These are phyloP conservation scores for Kurtzmaniella quercitrusa DNA, from an alignment of 1,139 yeast genomes.

Conservation along the genomic window DNA sequence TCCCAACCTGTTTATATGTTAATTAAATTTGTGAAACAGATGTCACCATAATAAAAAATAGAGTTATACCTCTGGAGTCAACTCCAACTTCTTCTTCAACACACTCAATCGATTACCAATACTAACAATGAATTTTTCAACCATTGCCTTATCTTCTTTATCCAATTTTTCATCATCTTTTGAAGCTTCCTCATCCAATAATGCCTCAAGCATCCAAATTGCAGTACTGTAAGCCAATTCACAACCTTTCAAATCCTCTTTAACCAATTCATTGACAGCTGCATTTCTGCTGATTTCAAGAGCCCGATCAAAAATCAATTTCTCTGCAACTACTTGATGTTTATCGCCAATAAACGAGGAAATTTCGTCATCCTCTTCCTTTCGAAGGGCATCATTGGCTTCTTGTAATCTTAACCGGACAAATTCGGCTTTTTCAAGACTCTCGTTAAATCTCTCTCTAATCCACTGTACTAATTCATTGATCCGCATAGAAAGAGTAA, in stretches of 20 bases:
- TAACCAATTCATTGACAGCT: conserved; percentile 79
- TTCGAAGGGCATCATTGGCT: conserved; percentile 32
- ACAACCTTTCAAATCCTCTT: conserved; percentile 74
- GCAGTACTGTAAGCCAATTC: conserved; percentile 88
- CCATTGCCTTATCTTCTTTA: conserved; percentile 66
- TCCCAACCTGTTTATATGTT: not conserved
- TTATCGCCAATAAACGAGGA: conserved; percentile 8
- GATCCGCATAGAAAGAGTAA: conserved; percentile 42
- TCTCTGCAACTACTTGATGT: conserved; percentile 60
- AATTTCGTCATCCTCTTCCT: conserved; percentile 6
- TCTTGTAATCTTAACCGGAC: conserved; percentile 55
- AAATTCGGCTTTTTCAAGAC: conserved; percentile 83
- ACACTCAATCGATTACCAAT: conserved; percentile 66
- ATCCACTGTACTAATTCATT: conserved; percentile 91
- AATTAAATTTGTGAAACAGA: not conserved
- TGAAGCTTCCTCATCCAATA: conserved; percentile 52
- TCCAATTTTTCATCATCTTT: conserved; percentile 47
- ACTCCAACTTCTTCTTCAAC: conserved; percentile 43
- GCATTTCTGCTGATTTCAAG: conserved; percentile 89
- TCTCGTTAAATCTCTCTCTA: conserved; percentile 82
- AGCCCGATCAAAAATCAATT: conserved; percentile 86
- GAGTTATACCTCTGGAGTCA: not conserved
- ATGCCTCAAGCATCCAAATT: conserved; percentile 90
- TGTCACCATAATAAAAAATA: not conserved
- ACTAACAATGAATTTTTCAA: conserved; percentile 71